Percentiles rank a stretch among this genome's conserved stretches.
These are phyloP conservation scores for Choiromyces venosus DNA, from an alignment of 495 filamentous ascomycete species.

Conservation along the genomic window DNA sequence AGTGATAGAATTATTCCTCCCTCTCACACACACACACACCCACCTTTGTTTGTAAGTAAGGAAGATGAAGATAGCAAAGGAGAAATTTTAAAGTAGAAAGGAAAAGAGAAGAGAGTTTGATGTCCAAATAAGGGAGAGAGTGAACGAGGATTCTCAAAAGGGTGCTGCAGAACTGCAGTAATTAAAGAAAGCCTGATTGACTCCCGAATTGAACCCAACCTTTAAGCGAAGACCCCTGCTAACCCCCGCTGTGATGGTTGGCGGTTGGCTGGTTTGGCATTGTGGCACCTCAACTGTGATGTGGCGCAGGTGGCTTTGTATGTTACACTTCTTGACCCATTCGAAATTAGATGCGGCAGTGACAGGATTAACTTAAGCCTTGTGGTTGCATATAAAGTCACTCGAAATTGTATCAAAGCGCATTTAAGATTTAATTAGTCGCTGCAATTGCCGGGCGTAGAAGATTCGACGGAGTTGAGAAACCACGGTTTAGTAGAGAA, in stretches of 20 bases:
- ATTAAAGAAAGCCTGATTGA: not conserved
- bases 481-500: not conserved
- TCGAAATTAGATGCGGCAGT: not conserved
- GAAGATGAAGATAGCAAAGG: not conserved
- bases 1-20: not conserved
- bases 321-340: not conserved
- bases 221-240: not conserved
- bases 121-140: not conserved
- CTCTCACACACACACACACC: not conserved
- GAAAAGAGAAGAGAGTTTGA: not conserved
- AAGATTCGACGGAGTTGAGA: not conserved
- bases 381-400: not conserved
- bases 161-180: not conserved
- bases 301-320: not conserved
- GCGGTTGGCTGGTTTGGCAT: not conserved
- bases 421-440: not conserved
- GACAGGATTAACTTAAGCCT: not conserved
- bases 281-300: not conserved
- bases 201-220: not conserved
- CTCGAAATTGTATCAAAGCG: not conserved
- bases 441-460: not conserved
- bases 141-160: not conserved
- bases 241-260: not conserved
- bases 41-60: not conserved
- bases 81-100: not conserved